A percentile compares a stretch with the other conserved stretches of the same genome.
These are phyloP conservation scores for Helminthosporium solani DNA, from an alignment of 2,329 filamentous ascomycete species.

Conservation along the genomic window DNA sequence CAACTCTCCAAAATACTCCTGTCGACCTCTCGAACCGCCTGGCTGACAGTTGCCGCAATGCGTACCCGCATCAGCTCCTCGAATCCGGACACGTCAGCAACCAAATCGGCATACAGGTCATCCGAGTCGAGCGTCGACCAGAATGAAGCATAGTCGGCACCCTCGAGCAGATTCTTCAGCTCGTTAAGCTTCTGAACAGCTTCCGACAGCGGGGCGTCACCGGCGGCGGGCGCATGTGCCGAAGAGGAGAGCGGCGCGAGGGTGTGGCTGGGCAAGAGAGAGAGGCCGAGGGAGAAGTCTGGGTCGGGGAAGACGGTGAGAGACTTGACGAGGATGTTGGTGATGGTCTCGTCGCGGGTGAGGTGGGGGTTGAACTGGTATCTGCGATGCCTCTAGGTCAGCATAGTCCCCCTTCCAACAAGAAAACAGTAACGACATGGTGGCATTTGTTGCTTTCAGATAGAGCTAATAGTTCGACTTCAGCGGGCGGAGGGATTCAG, in stretches of 20 bases:
- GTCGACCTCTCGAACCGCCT: conserved; percentile 76
- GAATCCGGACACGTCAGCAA: conserved; percentile 91
- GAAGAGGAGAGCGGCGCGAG: conserved; percentile 60
- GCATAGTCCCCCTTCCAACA: not conserved
- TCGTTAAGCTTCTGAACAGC: conserved; percentile 83
- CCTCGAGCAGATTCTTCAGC: conserved; percentile 84
- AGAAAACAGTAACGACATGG: not conserved
- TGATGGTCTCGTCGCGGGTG: conserved; percentile 93
- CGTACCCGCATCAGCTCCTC: conserved; percentile 89
- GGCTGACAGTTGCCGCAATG: conserved; percentile 84
- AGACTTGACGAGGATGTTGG: conserved; percentile 98
- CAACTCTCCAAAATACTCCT: conserved; percentile 50
- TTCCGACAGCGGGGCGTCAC: conserved; percentile 74
- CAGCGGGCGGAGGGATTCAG: conserved; percentile 62
- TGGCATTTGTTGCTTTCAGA: conserved; percentile 57
- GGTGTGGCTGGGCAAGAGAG: conserved; percentile 85
- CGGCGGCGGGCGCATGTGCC: conserved; percentile 53
- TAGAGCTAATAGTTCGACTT: conserved; percentile 73
- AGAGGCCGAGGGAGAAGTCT: conserved; percentile 90
- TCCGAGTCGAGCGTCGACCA: conserved; percentile 91
- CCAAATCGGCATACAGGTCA: conserved; percentile 92
- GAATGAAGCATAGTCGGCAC: conserved; percentile 87
- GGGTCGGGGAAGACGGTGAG: conserved; percentile 95
- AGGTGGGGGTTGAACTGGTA: conserved; percentile 99
- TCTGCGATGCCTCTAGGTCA: conserved; percentile 49